Percentiles rank a stretch among this genome's conserved stretches.
Conservation (phyloP, 805 yeast species). For the Saccharomycopsis lassenensis region DNA sequence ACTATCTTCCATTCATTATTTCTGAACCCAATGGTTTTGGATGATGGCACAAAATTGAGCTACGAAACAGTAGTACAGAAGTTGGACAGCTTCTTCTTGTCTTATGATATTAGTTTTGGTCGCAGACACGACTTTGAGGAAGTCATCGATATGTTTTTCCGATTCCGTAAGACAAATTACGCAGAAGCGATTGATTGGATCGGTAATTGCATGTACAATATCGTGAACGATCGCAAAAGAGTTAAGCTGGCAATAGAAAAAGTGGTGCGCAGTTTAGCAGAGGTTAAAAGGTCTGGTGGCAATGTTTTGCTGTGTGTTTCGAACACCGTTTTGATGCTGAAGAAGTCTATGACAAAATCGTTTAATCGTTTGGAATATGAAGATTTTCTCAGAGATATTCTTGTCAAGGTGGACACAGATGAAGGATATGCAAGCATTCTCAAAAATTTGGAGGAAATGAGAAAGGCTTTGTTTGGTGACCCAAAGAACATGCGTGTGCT, state of each 20-base stretch:
- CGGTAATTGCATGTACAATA: slow-evolving; percentile 47
- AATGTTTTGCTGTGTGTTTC: slow-evolving; percentile 57
- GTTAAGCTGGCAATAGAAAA: slow-evolving; percentile 56
- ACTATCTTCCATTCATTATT: slow-evolving; percentile 58
- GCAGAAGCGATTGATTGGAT: slow-evolving; percentile 68
- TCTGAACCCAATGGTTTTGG: slow-evolving; percentile 56
- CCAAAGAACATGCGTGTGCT: slow-evolving; percentile 54
- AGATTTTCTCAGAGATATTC: slow-evolving; percentile 35
- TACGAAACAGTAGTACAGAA: slow-evolving; percentile 69
- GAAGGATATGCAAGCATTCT: slow-evolving; percentile 34
- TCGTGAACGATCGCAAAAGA: slow-evolving; percentile 64
- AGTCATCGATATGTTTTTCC: slow-evolving; percentile 47
- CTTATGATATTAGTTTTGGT: slow-evolving; percentile 44
- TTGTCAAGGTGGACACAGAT: slow-evolving; percentile 44
- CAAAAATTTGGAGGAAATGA: slow-evolving; percentile 40
- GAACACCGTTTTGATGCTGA: slow-evolving; percentile 39
- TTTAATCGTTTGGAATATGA: slow-evolving; percentile 61
- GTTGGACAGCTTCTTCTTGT: slow-evolving; percentile 64
- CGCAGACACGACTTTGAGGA: slow-evolving; percentile 56
- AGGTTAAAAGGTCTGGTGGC: slow-evolving; percentile 50
- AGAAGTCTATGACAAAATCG: slow-evolving; percentile 54
- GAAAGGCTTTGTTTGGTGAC: slow-evolving; percentile 37
- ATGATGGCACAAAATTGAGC: slow-evolving; percentile 47
- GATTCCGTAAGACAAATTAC: slow-evolving; percentile 54
- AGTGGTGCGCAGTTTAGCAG: slow-evolving; percentile 47